phyloP scores from a whole-genome alignment of 2,329 filamentous ascomycete species.

The Microdochium trichocladiopsis region DNA sequence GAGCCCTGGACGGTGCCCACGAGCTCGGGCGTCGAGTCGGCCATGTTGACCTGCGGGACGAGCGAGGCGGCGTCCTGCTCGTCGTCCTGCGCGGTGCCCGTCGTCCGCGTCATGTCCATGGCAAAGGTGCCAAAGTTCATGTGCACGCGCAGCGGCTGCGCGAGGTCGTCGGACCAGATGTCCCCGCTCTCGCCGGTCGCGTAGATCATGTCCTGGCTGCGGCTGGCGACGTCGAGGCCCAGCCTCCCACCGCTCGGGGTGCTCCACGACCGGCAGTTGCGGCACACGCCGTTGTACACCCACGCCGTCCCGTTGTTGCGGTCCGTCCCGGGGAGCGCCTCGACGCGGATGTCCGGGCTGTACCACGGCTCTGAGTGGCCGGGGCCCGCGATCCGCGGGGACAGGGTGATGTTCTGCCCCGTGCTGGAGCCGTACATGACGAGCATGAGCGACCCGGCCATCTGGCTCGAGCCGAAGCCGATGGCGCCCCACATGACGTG shows the following conservation, averaged over 20 bases:
- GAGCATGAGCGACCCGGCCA: conserved; percentile 45
- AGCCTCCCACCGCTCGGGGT: conserved; percentile 20
- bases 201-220: conserved; percentile 43
- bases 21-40: conserved; percentile 3
- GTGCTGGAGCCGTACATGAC: conserved; percentile 43
- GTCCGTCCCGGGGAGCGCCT: conserved; percentile 38
- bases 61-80: conserved; percentile 23
- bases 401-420: conserved; percentile 45
- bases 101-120: conserved; percentile 46
- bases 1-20: conserved; percentile 23
- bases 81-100: conserved; percentile 34
- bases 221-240: conserved; percentile 41
- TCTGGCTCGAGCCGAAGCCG: conserved; percentile 44
- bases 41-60: conserved; percentile 6
- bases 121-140: conserved; percentile 44
- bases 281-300: conserved; percentile 45
- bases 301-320: conserved; percentile 35
- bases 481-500: conserved; percentile 44
- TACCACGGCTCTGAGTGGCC: conserved; percentile 45
- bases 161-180: conserved; percentile 31
- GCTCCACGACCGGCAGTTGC: conserved; percentile 43
- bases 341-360: conserved; percentile 33
- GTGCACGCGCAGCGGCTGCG: conserved; percentile 43
- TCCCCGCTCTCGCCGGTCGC: conserved; percentile 43
- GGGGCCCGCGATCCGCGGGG: conserved; percentile 37